A percentile compares a stretch with the other conserved stretches of the same genome.
phyloP scores from a whole-genome alignment of 148 eudicot genomes.

The Rhododendron ovatum region DNA sequence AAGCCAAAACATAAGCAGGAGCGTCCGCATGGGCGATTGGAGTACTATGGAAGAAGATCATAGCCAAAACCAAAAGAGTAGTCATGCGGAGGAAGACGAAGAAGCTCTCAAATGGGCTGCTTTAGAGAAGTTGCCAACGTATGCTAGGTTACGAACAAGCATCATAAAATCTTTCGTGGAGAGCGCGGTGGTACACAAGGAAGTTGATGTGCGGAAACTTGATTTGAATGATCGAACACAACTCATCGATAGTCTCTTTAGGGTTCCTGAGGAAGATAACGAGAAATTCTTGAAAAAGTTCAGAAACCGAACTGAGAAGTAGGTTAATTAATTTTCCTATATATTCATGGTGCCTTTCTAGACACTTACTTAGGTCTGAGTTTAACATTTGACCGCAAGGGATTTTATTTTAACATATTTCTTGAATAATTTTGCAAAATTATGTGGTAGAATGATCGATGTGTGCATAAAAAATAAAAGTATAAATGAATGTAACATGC shows the following conservation, averaged over 20 bases:
- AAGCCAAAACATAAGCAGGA: constrained; percentile 32
- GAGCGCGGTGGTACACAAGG: constrained; percentile 39
- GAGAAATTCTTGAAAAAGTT: constrained; percentile 74
- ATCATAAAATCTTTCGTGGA: constrained; percentile 50
- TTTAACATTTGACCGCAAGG: no score
- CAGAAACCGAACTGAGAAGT: constrained; percentile 71
- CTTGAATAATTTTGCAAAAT: no score
- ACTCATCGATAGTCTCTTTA: constrained; percentile 72
- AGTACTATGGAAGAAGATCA: constrained; percentile 43
- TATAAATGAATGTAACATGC: no score
- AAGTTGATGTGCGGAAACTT: constrained; percentile 79
- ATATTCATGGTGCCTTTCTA: no score
- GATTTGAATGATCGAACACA: constrained; percentile 49
- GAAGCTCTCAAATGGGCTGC: constrained; percentile 94
- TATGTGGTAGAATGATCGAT: no score
- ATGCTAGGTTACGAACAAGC: constrained; percentile 70
- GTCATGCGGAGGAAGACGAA: constrained; percentile 68
- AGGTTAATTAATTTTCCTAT: neutral
- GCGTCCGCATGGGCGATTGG: constrained; percentile 35
- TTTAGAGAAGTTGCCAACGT: constrained; percentile 78
- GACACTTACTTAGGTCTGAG: no score
- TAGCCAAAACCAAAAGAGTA: constrained; percentile 26
- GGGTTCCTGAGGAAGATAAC: constrained; percentile 85
- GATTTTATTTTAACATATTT: no score
- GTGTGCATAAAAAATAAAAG: no score